Evolutionary conservation across 1,139 yeast genomes (phyloP), one percentile per base, ranked within the genome.

Genomic region (Blastobotrys malaysiensis): DNA sequence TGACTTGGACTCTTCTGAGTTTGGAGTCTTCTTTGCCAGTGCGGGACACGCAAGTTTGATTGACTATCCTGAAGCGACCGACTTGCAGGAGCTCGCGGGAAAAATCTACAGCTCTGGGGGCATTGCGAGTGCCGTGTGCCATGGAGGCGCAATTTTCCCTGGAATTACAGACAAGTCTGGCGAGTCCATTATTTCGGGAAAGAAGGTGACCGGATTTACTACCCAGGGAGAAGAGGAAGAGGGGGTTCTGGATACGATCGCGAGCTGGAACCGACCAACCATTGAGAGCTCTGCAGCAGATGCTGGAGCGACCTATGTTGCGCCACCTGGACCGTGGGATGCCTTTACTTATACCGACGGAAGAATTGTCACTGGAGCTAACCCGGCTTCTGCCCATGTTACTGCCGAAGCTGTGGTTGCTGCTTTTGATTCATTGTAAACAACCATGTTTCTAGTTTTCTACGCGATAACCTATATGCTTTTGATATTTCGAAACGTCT

Each of bases 31-130:
- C 66, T 83, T 73, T 63, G 85, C 83, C 50, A 79, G 85, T 52
- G 88, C 82, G 52, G 88, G 88, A 39, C 88, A 83, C 62, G 88
- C 79, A 21, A 72, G 84, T n/a, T 63, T 77, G 49, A 79, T 75
- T 61, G 88, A 83, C 65, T 82, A 75, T 65, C 83, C 84, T 51
- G 70, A 67, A 3, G 84, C 84, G 18, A 67, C 65, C 5, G 73
- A 64, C n/a, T 69, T 82, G 52, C 81, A 77, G 56, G 60, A 66
- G 27, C 59, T 80, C 48, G 82, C 81, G 26, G 69, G 72, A 46
- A 68, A 70, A 11, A 76, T 82, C 51, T 80, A 77, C 65, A 71
- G 70, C 47, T 69, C 75, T 21, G 79, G 79, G 39, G 86, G 86
- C 50, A 76, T 81, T 45, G 78, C 83, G 24, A 67, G 82, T 45